Conservation (phyloP, 768 basidiomycete species). For the Russula olivacea region DNA sequence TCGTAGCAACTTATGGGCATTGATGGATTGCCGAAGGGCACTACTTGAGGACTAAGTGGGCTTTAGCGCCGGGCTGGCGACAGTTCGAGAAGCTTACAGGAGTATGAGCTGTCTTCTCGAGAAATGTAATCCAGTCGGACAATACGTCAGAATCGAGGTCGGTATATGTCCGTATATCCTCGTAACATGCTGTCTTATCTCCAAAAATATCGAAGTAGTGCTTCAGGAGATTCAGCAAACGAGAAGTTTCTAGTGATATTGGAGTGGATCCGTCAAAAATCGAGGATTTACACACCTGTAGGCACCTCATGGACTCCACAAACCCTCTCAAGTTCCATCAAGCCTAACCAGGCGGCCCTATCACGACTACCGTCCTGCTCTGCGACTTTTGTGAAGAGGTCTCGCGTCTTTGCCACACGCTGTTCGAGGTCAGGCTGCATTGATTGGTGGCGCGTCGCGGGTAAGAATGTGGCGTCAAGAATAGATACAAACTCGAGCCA, state of each 20-base stretch:
- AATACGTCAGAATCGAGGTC: slow-evolving; percentile 44
- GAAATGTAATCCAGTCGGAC: slow-evolving; percentile 48
- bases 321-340: slow-evolving; percentile 71
- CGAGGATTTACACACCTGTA: slow-evolving; percentile 34
- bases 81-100: slow-evolving; percentile 36
- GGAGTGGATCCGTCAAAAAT: not conserved
- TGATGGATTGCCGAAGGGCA: slow-evolving; percentile 65
- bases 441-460: slow-evolving; percentile 33
- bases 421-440: slow-evolving; percentile 33
- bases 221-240: slow-evolving; percentile 47
- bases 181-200: slow-evolving; percentile 80
- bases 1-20: slow-evolving; percentile 69
- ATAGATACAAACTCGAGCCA: slow-evolving; percentile 81
- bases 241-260: slow-evolving; percentile 38
- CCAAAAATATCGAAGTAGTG: slow-evolving; percentile 68
- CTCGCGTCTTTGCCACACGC: slow-evolving; percentile 39
- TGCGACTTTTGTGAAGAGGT: slow-evolving; percentile 51
- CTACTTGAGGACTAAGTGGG: slow-evolving; percentile 40
- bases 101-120: slow-evolving; percentile 42
- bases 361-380: slow-evolving; percentile 65
- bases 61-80: slow-evolving; percentile 1
- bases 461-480: slow-evolving; percentile 58
- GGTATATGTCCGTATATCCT: slow-evolving; percentile 72
- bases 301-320: slow-evolving; percentile 44
- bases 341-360: slow-evolving; percentile 64